Base-by-base conservation (phyloP, 2,329 filamentous ascomycete genomes). In the Fonsecaea nubica region DNA sequence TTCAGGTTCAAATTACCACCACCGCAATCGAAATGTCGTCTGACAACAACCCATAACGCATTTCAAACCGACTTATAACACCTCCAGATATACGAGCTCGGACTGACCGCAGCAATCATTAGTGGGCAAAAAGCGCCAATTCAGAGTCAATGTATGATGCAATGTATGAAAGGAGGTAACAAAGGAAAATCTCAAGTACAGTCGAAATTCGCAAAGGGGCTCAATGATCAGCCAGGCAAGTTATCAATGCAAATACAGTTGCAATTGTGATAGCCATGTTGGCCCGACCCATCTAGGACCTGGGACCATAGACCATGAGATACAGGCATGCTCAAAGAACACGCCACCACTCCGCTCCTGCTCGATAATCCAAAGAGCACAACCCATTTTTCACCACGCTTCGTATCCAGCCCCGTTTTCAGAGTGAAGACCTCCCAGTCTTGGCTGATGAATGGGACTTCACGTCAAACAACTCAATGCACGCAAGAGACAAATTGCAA, bases 321-420 rank as follows among this genome's bases (percentile, higher is more conserved):
- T 61, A 59, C 45, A 30, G 33, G 56, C 30, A 40, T 21, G 21
- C 50, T 53, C 40, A 48, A 58, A 50, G 45, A 50, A 50, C 45
- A 58, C 36, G 21, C 18, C 13, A 30, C 54, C 25, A 25, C 25
- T 25, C 25, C 3, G 55, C 45, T 25, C 32, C 55, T 18, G 59
- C 59, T 62, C 59, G 36, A 18, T 53, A 62, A 62, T 62, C 59
- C 59, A 62, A 62, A 56, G 59, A 62, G 59, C 59, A 53, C 58
- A 60, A 13, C 30, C 33, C 58, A 25, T n/a, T 53, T 36, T 36
- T 61, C 40, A 48, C 57, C 57, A 13, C 45, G 25, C 50, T 55
- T 48, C 40, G 33, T 59, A 48, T 59, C 38, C 57, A 45, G 40
- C 38, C 40, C 32, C 45, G 10, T 25, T 25, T 8, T 50, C 45